A percentile compares a stretch with the other conserved stretches of the same genome.
phyloP scores from a whole-genome alignment of 495 filamentous ascomycete species.

The Penicillium waksmanii region DNA sequence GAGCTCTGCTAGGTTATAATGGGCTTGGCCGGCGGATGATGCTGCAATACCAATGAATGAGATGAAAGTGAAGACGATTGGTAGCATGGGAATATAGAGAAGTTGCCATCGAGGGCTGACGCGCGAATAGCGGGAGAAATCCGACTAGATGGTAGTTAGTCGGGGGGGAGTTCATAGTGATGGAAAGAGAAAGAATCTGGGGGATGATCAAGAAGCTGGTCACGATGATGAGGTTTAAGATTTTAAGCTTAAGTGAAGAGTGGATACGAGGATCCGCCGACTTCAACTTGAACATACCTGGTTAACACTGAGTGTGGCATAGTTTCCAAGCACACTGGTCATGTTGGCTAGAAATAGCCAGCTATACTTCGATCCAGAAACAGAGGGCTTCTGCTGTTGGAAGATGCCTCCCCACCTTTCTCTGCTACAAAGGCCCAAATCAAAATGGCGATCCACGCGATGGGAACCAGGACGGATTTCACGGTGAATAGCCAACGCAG shows the following conservation, averaged over 20 bases:
- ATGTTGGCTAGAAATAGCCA: slow-evolving; percentile 50
- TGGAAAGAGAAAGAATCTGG: neutral
- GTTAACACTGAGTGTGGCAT: slow-evolving; percentile 46
- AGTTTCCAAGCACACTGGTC: slow-evolving; percentile 50
- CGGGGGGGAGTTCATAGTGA: neutral
- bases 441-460: slow-evolving; percentile 51
- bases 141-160: slow-evolving; percentile 32
- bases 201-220: neutral
- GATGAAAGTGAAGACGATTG: slow-evolving; percentile 54
- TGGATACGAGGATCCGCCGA: neutral
- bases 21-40: slow-evolving; percentile 47
- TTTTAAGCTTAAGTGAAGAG: slow-evolving; percentile 1
- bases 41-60: slow-evolving; percentile 53
- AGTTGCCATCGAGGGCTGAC: slow-evolving; percentile 48
- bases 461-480: slow-evolving; percentile 50
- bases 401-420: slow-evolving; percentile 39
- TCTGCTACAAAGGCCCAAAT: slow-evolving; percentile 53
- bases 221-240: neutral
- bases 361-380: slow-evolving; percentile 42
- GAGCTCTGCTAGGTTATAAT: slow-evolving; percentile 41
- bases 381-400: slow-evolving; percentile 32
- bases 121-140: slow-evolving; percentile 54
- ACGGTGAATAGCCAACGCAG: slow-evolving; percentile 50
- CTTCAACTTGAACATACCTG: slow-evolving; percentile 25
- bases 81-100: slow-evolving; percentile 52